These are phyloP conservation scores for Panicum virgatum DNA, from an alignment of 202 grass and related monocot species.

Conservation along the genomic window DNA sequence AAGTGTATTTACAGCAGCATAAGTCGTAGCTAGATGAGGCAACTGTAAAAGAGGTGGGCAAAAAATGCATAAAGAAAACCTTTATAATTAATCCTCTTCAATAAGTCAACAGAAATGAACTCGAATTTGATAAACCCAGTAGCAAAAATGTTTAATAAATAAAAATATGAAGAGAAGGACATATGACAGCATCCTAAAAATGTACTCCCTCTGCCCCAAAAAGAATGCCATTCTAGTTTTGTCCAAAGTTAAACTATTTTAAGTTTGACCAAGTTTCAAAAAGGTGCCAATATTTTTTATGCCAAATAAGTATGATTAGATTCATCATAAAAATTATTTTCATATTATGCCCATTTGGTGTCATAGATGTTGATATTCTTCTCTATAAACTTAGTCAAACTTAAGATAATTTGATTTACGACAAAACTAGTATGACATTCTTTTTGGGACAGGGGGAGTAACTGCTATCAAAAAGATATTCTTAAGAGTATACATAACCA, in stretches of 20 bases:
- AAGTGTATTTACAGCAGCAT: conserved; percentile 93
- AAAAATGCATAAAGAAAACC: conserved; percentile 20
- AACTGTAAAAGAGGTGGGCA: conserved; percentile 45
- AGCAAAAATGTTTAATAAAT: background rate
- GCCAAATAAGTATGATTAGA: no score
- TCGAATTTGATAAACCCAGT: conserved; percentile 1
- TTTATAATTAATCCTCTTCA: conserved; percentile 2
- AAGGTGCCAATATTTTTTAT: no score
- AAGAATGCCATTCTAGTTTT: no score
- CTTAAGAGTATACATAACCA: background rate
- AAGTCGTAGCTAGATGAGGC: conserved; percentile 97
- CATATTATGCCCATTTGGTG: no score
- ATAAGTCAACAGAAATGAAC: conserved; percentile 8
- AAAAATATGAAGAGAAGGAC: conserved; percentile 3
- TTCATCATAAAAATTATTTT: no score
- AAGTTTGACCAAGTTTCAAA: no score
- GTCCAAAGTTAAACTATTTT: no score
- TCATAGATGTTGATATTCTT: no score
- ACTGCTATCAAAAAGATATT: background rate
- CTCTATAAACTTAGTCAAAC: no score
- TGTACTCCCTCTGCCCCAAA: background rate
- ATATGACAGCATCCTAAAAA: background rate
- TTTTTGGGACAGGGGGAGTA: background rate
- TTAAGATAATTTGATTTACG: no score
- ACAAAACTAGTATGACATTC: no score